Percentiles rank a stretch among this genome's conserved stretches.
phyloP scores from a whole-genome alignment of 2,329 filamentous ascomycete species.

The Thyridium curvatum region DNA sequence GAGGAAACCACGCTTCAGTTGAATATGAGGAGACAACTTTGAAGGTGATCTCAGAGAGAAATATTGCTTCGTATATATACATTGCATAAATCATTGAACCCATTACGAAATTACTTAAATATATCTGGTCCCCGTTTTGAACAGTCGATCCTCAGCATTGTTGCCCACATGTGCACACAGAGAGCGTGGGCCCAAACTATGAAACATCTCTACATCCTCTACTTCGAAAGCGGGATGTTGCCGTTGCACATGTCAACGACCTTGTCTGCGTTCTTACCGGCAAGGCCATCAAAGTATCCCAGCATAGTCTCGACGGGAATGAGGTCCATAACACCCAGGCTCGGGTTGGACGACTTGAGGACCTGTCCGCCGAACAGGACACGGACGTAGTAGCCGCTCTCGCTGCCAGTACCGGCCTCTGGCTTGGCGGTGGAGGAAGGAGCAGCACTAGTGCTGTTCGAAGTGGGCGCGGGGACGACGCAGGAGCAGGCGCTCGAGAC shows the following conservation, averaged over 20 bases:
- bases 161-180: no score
- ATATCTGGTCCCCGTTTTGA: no score
- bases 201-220: no score
- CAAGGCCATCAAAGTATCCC: conserved; percentile 65
- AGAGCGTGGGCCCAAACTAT: no score
- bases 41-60: no score
- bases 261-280: conserved; percentile 44
- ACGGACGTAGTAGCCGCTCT: conserved; percentile 45
- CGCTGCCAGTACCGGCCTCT: conserved; percentile 3
- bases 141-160: no score
- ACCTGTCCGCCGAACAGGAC: conserved; percentile 67
- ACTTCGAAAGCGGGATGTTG: conserved; percentile 2
- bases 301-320: conserved; percentile 58
- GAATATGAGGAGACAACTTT: no score
- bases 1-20: no score
- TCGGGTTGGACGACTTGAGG: conserved; percentile 61
- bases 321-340: conserved; percentile 65
- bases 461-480: conserved; percentile 9
- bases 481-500: conserved; percentile 20
- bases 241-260: conserved; percentile 13
- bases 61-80: no score
- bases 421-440: not conserved
- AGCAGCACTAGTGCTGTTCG: conserved; percentile 7
- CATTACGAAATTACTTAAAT: no score
- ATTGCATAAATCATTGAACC: no score